Percentiles rank a stretch among this genome's conserved stretches.
phyloP scores from a whole-genome alignment of 345 rosid genomes.

The Acer negundo region DNA sequence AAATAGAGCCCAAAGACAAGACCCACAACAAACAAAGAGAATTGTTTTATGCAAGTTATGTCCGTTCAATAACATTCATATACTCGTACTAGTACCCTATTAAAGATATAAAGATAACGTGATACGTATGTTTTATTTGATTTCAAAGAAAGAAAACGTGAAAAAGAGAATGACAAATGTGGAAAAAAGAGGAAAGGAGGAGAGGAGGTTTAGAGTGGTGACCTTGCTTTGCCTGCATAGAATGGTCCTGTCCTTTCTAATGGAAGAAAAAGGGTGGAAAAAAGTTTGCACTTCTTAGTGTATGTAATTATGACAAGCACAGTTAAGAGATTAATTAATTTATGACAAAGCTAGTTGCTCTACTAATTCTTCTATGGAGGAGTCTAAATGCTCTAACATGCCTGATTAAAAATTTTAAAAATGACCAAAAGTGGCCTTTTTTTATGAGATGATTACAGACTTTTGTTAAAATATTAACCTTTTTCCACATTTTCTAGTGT shows the following conservation, averaged over 20 bases:
- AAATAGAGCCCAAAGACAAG: background rate
- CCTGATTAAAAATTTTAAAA: background rate
- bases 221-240: conserved; percentile 9
- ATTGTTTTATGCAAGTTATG: background rate
- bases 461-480: background rate
- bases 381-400: background rate
- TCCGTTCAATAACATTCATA: no score
- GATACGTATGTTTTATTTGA: no score
- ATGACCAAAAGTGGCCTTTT: background rate
- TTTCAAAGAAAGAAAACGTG: no score
- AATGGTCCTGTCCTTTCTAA: background rate
- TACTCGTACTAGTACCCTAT: background rate
- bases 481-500: background rate
- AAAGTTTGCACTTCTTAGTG: conserved; percentile 2
- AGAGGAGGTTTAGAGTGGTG: no score
- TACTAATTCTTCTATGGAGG: background rate
- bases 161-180: no score
- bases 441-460: background rate
- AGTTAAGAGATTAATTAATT: background rate
- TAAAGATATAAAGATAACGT: no score
- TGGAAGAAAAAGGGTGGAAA: background rate
- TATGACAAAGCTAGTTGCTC: no score
- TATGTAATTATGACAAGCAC: conserved; percentile 6
- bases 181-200: no score
- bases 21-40: background rate